phyloP scores from a whole-genome alignment of 768 basidiomycete genomes.

The Xerocomellus intermedius region DNA sequence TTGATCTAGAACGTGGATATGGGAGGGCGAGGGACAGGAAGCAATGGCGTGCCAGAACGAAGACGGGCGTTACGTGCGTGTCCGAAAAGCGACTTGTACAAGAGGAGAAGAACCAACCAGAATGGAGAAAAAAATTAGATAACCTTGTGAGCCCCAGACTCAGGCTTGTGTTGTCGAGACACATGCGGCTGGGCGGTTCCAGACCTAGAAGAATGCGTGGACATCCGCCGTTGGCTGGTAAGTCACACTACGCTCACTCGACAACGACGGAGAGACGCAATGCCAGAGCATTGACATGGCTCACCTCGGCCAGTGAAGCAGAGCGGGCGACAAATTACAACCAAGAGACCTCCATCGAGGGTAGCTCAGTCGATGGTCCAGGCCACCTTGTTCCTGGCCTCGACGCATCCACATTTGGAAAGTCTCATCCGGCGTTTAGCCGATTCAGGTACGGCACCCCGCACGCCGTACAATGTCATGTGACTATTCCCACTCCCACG shows the following conservation, averaged over 20 bases:
- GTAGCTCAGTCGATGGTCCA: neutral
- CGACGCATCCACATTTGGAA: neutral
- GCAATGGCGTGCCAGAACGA: neutral
- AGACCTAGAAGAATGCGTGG: neutral
- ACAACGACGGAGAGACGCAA: neutral
- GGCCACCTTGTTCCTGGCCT: constrained; percentile 2
- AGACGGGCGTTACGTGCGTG: constrained; percentile 17
- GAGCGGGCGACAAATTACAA: neutral
- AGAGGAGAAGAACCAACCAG: neutral
- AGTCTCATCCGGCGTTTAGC: too few species aligned
- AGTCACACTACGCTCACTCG: neutral
- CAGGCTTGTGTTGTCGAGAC: neutral
- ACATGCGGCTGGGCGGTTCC: constrained; percentile 1
- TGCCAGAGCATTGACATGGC: neutral
- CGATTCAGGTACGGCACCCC: neutral
- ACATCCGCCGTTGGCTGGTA: neutral
- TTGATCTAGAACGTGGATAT: constrained; percentile 3
- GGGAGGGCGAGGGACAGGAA: neutral
- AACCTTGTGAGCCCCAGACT: neutral
- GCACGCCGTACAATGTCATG: neutral
- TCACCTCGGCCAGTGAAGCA: neutral
- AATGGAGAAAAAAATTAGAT: constrained; percentile 1
- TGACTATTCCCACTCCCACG: constrained; percentile 21
- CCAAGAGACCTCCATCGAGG: too few species aligned
- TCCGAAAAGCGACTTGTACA: constrained; percentile 5